These are phyloP conservation scores for Aspergillus sp. DNA, from an alignment of 2,329 filamentous ascomycete species.

Conservation along the genomic window DNA sequence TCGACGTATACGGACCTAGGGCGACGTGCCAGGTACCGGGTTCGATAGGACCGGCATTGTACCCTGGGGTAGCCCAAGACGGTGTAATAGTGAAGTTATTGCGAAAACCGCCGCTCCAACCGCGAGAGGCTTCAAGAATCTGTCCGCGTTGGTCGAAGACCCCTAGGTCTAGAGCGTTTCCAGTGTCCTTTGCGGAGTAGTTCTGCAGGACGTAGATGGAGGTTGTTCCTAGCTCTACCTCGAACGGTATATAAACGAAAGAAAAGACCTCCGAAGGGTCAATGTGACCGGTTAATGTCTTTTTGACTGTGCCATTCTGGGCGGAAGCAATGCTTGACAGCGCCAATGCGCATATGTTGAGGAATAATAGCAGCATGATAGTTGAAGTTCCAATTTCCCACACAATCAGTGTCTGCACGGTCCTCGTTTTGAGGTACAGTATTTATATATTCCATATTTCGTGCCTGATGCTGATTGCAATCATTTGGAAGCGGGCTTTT, in stretches of 20 bases:
- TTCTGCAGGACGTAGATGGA: not conserved
- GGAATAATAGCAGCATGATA: not conserved
- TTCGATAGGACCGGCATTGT: not conserved
- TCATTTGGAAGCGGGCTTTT: not conserved
- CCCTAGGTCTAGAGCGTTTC: not conserved
- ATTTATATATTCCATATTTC: not conserved
- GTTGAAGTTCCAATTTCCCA: not conserved
- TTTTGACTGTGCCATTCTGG: conserved; percentile 10
- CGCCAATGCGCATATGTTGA: not conserved
- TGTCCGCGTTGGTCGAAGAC: not conserved
- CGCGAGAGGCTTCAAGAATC: not conserved
- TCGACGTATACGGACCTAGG: not conserved
- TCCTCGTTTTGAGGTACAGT: not conserved
- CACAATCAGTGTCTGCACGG: not conserved
- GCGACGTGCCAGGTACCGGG: not conserved
- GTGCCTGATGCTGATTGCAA: not conserved
- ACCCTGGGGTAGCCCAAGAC: not conserved
- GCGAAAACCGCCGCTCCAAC: not conserved
- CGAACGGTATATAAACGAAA: conserved; percentile 19
- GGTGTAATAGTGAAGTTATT: not conserved
- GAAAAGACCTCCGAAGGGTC: conserved; percentile 19
- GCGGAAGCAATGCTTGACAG: not conserved
- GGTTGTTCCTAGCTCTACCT: not conserved
- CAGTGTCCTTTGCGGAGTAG: not conserved
- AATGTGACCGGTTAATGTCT: conserved; percentile 11